phyloP scores from a whole-genome alignment of 176 grass and related monocot genomes.

The Hyparrhenia diplandra region DNA sequence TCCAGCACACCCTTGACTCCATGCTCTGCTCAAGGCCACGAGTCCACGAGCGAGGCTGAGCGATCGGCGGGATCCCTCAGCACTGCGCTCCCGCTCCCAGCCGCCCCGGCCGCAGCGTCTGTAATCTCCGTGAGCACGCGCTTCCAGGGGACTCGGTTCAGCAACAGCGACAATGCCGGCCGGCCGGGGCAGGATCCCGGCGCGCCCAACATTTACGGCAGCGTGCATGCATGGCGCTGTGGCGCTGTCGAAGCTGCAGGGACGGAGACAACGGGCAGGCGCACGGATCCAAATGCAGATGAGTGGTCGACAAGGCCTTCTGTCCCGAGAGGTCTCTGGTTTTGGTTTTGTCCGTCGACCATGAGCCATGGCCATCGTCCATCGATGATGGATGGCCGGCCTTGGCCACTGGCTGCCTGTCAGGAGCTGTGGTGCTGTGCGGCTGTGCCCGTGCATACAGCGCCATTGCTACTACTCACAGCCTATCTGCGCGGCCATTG shows the following conservation, averaged over 20 bases:
- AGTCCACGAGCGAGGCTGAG: no score
- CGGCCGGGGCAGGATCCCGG: neutral
- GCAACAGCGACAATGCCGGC: neutral
- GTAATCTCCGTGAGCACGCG: slow-evolving; percentile 21
- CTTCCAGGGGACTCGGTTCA: neutral
- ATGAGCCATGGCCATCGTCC: neutral
- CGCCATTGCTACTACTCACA: neutral
- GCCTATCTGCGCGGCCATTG: no score
- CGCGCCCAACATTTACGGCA: slow-evolving; percentile 22
- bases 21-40: neutral
- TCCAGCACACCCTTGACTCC: slow-evolving; percentile 8
- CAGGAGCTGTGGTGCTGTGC: slow-evolving; percentile 25
- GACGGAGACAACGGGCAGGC: neutral
- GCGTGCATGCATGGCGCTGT: slow-evolving; percentile 4
- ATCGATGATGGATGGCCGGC: neutral
- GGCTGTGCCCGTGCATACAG: neutral
- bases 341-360: neutral
- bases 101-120: slow-evolving; percentile 6
- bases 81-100: neutral
- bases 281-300: slow-evolving; percentile 30
- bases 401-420: neutral
- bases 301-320: neutral
- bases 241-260: neutral
- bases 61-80: no score
- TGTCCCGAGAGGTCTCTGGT: neutral